These are phyloP conservation scores for Picochlorum sp. DNA, from an alignment of 139 green algal genomes.

Conservation along the genomic window DNA sequence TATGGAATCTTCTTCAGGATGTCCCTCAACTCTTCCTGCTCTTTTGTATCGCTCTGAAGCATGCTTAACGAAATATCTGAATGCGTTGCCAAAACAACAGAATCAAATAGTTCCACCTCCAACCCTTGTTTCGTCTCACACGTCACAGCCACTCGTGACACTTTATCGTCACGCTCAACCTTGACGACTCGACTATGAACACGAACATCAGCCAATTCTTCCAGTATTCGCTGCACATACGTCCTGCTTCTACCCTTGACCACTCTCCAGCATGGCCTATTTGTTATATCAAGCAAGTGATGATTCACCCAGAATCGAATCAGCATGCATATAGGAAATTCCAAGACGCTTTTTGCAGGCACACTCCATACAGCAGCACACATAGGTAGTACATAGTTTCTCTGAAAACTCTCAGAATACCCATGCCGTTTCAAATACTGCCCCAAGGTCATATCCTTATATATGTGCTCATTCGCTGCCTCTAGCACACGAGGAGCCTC, in stretches of 20 bases:
- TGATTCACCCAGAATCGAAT: conserved; percentile 95
- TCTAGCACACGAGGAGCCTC: conserved; percentile 62
- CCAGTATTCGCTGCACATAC: conserved; percentile 67
- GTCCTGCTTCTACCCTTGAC: conserved; percentile 63
- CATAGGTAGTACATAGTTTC: conserved; percentile 89
- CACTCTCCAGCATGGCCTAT: conserved; percentile 83
- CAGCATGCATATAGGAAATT: conserved; percentile 78
- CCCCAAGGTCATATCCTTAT: conserved; percentile 41
- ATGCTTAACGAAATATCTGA: conserved; percentile 61
- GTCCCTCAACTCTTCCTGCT: conserved; percentile 33
- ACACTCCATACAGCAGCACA: conserved; percentile 95
- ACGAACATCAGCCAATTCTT: conserved; percentile 67
- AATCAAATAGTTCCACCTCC: conserved; percentile 51
- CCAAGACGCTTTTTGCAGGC: conserved; percentile 61
- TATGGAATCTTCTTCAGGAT: conserved; percentile 77
- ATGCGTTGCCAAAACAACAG: conserved; percentile 80
- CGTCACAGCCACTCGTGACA: not conserved
- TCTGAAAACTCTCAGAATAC: conserved; percentile 62
- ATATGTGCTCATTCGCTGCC: not conserved
- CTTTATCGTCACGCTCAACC: too few species aligned
- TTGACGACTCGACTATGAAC: conserved; percentile 35
- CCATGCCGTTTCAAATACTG: conserved; percentile 60
- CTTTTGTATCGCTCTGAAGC: conserved; percentile 27
- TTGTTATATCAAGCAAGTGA: conserved; percentile 84
- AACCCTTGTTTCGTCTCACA: not conserved